Base-by-base conservation (phyloP, 306 rosid species). In the Myrica gale region DNA sequence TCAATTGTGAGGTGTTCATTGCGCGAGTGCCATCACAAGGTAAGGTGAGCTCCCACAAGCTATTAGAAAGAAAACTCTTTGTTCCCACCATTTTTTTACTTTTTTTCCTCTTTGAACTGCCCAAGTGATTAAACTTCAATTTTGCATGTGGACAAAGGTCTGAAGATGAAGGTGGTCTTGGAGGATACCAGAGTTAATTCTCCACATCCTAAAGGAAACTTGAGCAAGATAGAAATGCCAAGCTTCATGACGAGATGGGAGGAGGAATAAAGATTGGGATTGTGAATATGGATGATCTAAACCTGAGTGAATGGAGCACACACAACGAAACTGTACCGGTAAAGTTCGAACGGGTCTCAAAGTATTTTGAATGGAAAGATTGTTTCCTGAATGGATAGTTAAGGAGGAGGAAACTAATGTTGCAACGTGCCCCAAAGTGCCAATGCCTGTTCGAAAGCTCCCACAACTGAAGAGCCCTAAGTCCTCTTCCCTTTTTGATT, bases 321-420 rank as follows among this genome's bases (percentile, higher is more conserved):
- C 26, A 72, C 26, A 89, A 90, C 55, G 70, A 83, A 69, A 68
- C 73, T 47, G 71, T 68, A 11, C 70, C 69, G 0, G 9, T 95
- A 53, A 17, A 47, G 10, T 92, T 92, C 9, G 90, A 95, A 26
- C 85, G 45, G 72, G 97, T 88, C 8, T 86, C 99, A 0, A 62
- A 87, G 52, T 39, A 67, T 44, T 92, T 95, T 86, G 88, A 95
- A 51, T 95, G 99, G 99, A 88, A 91, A 8, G 93, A 95, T 74
- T 95, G 67, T 95, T 88, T 71, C 99, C 99, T 0, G 99, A 95
- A 79, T 95, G 97, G 97, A 86, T 95, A 23, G 99, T 92, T 16
- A 97, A 95, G 61, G 99, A 95, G 69, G 99, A 95, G 84, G 99
- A 88, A 26, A 85, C 80, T 7, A 96, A 95, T 1, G 97, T 91